Evolutionary conservation across 2,329 filamentous ascomycete genomes (phyloP).

Genomic region (Aspergillus nomiae): DNA sequence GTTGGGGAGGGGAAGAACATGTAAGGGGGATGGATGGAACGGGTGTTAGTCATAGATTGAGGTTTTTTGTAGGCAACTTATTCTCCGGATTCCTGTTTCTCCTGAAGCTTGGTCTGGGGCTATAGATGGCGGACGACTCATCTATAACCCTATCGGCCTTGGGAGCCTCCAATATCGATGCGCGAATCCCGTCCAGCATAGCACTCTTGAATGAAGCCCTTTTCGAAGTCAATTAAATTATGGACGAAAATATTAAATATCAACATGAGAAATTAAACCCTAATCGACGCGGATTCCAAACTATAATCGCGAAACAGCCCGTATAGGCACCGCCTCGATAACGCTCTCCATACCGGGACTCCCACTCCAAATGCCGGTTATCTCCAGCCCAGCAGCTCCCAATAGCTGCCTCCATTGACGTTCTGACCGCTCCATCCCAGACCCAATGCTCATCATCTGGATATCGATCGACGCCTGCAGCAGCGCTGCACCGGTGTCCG

Average conservation of each 20-base stretch:
- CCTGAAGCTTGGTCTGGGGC: neutral
- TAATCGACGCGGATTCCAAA: neutral
- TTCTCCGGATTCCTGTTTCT: neutral
- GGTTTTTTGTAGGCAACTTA: neutral
- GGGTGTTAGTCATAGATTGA: neutral
- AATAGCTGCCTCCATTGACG: slow-evolving; percentile 36
- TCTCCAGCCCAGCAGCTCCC: slow-evolving; percentile 29
- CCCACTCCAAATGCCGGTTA: slow-evolving; percentile 30
- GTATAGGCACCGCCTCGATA: slow-evolving; percentile 28
- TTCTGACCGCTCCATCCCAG: slow-evolving; percentile 37
- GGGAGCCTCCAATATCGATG: neutral
- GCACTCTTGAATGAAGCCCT: too few relatives aligned
- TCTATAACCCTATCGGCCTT: neutral
- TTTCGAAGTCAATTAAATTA: neutral
- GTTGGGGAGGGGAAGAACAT: neutral
- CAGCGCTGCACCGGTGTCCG: slow-evolving; percentile 30
- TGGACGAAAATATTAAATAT: neutral
- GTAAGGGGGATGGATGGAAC: neutral
- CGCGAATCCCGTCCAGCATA: neutral
- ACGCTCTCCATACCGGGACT: slow-evolving; percentile 32
- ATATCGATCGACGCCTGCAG: slow-evolving; percentile 37
- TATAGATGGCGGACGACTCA: neutral
- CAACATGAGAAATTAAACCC: neutral
- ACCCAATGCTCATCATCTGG: slow-evolving; percentile 42
- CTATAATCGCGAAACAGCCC: neutral